Base-by-base conservation (phyloP, 1,284 basidiomycete species). In the Ustilago esculenta region DNA sequence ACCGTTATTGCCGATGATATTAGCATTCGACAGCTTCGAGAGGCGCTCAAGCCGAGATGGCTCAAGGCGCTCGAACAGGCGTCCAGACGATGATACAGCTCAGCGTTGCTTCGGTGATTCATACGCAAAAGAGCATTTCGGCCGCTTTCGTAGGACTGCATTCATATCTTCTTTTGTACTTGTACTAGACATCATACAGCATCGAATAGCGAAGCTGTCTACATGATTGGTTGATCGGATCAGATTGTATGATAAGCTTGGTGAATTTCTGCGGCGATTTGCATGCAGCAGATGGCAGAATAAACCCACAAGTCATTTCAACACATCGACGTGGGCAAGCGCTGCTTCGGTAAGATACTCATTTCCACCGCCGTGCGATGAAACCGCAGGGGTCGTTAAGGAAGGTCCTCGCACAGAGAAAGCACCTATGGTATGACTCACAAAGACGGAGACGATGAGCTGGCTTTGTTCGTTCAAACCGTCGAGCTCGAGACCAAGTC, bases 11-110 rank as follows among this genome's bases (percentile, higher is more conserved):
- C 39, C 5, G 14, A 23, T 8, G 61, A 70, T 41, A 4, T 70
- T 1, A 45, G 47, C 39, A 36, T 52, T 4, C 29, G 67, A 18
- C 60, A 57, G 48, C 44, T 54, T 29, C 42, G 52, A 24, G 61
- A 70, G 35, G 14, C 43, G 27, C 33, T 70, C 18, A 70, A 65
- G 34, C 67, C 67, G 15, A 43, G 57, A 18, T 70, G 67, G 67
- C 39, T 70, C 41, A 70, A 60, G 49, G 36, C 24, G n/a, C 27
- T 70, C 1, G 56, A 70, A 33, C 44, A 30, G 23, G 36, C 23
- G 8, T 23, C 25, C 6, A 40, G 37, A 37, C 20, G 23, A 32
- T n/a, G 49, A 42, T 29, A 47, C 33, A 33, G 36, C 14, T 29
- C 12, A 7, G 27, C 27, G 7, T 29, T 39, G 21, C 12, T 23